These are phyloP conservation scores for Nannizziopsis barbatae DNA, from an alignment of 2,329 filamentous ascomycete species.

Conservation along the genomic window DNA sequence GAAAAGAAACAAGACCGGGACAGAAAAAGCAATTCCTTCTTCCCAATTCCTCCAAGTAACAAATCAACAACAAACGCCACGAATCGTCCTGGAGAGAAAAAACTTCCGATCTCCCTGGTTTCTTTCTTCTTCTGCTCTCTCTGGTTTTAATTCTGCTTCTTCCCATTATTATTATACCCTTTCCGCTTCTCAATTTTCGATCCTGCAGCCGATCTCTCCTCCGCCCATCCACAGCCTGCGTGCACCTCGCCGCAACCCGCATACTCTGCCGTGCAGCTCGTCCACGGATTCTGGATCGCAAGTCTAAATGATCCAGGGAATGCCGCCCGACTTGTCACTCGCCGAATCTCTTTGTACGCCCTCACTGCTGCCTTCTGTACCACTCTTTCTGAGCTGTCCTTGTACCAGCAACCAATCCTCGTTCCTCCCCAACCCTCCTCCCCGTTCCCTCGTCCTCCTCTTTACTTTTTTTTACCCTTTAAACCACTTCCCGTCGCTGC, in stretches of 20 bases:
- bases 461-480: not conserved
- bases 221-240: not conserved
- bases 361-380: constrained; percentile 15
- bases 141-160: not conserved
- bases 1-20: not conserved
- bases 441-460: not conserved
- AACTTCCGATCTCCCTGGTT: too few species aligned
- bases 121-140: too few species aligned
- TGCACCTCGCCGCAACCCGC: constrained; percentile 2
- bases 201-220: not conserved
- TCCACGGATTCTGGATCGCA: constrained; percentile 6
- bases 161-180: not conserved
- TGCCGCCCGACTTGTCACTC: constrained; percentile 9
- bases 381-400: constrained; percentile 12
- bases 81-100: too few species aligned
- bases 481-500: not conserved
- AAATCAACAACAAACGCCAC: too few species aligned
- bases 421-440: not conserved
- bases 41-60: not conserved
- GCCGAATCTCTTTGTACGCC: constrained; percentile 16
- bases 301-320: constrained; percentile 9
- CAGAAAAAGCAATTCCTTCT: not conserved
- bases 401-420: not conserved
- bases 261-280: constrained; percentile 4
- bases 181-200: not conserved